Conservation (phyloP, 495 filamentous ascomycete genomes). For the Penicillium paradoxum region DNA sequence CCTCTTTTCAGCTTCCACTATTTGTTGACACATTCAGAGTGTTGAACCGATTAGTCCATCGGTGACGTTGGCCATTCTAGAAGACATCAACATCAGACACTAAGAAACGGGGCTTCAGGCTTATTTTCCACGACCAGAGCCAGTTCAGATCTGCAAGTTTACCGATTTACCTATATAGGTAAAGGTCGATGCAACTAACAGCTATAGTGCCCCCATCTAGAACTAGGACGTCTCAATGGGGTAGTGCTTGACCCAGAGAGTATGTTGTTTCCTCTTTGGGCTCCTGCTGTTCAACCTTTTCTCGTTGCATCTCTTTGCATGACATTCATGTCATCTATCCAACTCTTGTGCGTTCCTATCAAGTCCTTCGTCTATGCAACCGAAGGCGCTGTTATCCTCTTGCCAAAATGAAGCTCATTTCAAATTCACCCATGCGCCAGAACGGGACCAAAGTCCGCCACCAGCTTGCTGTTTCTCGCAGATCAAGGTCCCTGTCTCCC, state of each 20-base stretch:
- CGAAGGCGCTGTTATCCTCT: not conserved
- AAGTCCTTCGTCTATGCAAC: not conserved
- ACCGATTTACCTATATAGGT: not conserved
- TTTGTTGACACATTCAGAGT: not conserved
- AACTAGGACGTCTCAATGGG: not conserved
- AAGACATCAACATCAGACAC: not conserved
- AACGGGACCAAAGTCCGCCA: not conserved
- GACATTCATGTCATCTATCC: conserved; percentile 13
- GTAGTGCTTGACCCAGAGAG: not conserved
- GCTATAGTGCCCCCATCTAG: not conserved
- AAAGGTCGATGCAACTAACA: not conserved
- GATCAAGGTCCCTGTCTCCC: not conserved
- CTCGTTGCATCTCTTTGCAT: not conserved
- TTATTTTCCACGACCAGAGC: not conserved
- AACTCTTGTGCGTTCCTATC: conserved; percentile 13
- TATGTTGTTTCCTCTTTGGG: conserved; percentile 25
- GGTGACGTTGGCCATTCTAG: not conserved
- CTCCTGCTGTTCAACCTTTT: not conserved
- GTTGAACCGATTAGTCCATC: not conserved
- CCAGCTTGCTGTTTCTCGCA: not conserved
- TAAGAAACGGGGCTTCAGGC: not conserved
- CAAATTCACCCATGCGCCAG: not conserved
- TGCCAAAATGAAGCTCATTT: not conserved
- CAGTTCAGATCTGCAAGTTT: not conserved
- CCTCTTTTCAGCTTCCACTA: not conserved